Evolutionary conservation across 2,329 filamentous ascomycete genomes (phyloP).

Genomic region (Penicillium sp.): DNA sequence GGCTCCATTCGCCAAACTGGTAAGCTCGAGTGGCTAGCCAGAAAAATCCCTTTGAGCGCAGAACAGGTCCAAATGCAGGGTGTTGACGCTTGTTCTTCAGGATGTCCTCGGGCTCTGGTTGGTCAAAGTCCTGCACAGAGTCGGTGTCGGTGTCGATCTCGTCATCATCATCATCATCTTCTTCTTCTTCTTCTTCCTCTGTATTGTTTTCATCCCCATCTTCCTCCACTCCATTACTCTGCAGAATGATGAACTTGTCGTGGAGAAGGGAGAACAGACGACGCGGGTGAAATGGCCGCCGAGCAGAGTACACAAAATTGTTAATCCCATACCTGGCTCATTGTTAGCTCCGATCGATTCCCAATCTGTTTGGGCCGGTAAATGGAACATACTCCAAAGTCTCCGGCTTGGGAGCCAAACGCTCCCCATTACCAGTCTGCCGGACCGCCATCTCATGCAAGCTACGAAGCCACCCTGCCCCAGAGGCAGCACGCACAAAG

Average conservation of each 20-base stretch:
- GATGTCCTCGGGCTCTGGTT: conserved; percentile 36
- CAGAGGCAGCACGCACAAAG: conserved; percentile 64
- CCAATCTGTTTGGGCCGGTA: neutral
- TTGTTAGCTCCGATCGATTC: neutral
- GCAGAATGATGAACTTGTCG: conserved; percentile 50
- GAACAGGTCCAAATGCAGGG: conserved; percentile 41
- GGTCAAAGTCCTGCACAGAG: conserved; percentile 34
- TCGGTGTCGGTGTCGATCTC: conserved; percentile 32
- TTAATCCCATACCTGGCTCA: conserved; percentile 62
- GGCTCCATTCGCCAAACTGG: conserved; percentile 49
- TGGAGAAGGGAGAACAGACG: conserved; percentile 45
- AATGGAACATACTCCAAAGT: conserved; percentile 60
- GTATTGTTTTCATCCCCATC: conserved; percentile 31
- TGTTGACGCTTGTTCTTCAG: conserved; percentile 43
- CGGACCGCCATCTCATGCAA: conserved; percentile 68
- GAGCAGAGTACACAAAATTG: conserved; percentile 68
- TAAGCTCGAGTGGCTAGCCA: conserved; percentile 47
- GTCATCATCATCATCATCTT: conserved; percentile 28
- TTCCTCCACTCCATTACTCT: conserved; percentile 37
- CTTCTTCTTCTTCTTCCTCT: conserved; percentile 25
- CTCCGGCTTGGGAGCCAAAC: conserved; percentile 67
- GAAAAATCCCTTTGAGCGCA: conserved; percentile 50
- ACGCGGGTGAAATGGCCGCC: conserved; percentile 53
- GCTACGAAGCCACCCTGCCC: conserved; percentile 70
- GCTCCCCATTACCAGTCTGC: conserved; percentile 57